These are phyloP conservation scores for Prorocentrum cordatum DNA, from an alignment of 169 alveolate species.

Conservation along the genomic window DNA sequence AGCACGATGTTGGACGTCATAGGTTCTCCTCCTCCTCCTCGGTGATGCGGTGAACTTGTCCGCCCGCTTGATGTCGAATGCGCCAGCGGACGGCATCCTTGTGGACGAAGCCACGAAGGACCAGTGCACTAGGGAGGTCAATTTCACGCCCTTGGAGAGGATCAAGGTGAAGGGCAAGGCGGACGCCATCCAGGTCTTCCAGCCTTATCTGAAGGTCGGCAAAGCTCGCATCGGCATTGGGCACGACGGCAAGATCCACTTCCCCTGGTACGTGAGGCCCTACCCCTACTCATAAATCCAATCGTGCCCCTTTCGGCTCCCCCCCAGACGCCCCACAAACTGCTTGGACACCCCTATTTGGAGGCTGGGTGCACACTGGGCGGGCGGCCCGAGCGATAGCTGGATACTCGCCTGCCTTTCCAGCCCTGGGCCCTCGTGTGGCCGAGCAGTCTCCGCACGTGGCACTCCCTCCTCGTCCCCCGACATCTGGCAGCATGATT, in stretches of 20 bases:
- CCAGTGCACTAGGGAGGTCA: constrained; percentile 54
- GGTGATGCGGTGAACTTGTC: constrained; percentile 74
- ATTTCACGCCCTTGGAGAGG: neutral
- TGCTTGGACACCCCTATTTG: too few species aligned
- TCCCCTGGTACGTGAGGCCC: constrained; percentile 30
- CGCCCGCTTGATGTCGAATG: constrained; percentile 76
- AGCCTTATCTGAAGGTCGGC: constrained; percentile 12
- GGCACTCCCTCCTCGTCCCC: too few species aligned
- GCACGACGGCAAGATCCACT: constrained; percentile 10
- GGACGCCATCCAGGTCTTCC: constrained; percentile 29
- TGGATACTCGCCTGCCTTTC: too few species aligned
- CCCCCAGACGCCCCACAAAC: too few species aligned
- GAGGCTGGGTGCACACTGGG: too few species aligned
- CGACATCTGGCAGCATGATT: too few species aligned
- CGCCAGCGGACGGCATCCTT: constrained; percentile 73
- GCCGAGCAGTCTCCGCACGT: too few species aligned
- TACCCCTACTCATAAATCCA: too few species aligned
- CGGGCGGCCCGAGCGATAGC: too few species aligned
- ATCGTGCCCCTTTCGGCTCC: too few species aligned
- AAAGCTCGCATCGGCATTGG: constrained; percentile 21
- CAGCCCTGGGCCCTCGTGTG: too few species aligned
- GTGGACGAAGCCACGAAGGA: constrained; percentile 72
- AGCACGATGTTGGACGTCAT: constrained; percentile 68
- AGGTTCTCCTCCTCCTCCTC: too few species aligned
- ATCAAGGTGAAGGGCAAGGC: constrained; percentile 69